phyloP scores from a whole-genome alignment of 2,329 filamentous ascomycete species.

The Hansfordia pulvinata region DNA sequence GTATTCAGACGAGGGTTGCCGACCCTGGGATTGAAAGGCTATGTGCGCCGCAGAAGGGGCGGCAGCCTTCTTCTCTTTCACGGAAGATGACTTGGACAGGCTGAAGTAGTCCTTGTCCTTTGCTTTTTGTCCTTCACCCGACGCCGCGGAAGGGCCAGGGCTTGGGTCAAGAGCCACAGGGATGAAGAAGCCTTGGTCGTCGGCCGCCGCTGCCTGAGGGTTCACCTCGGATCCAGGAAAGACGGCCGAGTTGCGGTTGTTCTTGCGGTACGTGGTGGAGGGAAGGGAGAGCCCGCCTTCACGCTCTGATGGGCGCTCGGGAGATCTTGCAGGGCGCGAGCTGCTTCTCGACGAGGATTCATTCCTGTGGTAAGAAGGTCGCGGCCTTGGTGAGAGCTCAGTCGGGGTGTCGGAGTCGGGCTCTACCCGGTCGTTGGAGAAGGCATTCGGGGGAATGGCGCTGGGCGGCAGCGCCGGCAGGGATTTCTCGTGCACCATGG shows the following conservation, averaged over 20 bases:
- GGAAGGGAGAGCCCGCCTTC: slow-evolving; percentile 57
- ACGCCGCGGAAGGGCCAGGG: slow-evolving; percentile 38
- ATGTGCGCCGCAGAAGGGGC: slow-evolving; percentile 96
- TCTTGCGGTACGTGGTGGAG: slow-evolving; percentile 63
- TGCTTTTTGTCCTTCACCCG: slow-evolving; percentile 30
- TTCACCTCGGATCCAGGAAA: slow-evolving; percentile 32
- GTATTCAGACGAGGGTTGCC: slow-evolving; percentile 47
- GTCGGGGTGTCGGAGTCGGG: slow-evolving; percentile 53
- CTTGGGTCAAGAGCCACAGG: slow-evolving; percentile 63
- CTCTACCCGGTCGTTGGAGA: slow-evolving; percentile 44
- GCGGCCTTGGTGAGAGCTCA: slow-evolving; percentile 53
- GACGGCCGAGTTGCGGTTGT: slow-evolving; percentile 61
- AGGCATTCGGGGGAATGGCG: slow-evolving; percentile 48
- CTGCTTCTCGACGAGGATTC: slow-evolving; percentile 42
- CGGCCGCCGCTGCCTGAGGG: slow-evolving; percentile 31
- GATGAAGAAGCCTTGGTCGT: slow-evolving; percentile 60
- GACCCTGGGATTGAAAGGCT: slow-evolving; percentile 75
- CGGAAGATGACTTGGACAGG: slow-evolving; percentile 24
- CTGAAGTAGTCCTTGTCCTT: slow-evolving; percentile 49
- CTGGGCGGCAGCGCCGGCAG: slow-evolving; percentile 79
- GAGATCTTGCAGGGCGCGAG: slow-evolving; percentile 37
- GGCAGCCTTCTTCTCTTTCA: too few species aligned
- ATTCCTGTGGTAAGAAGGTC: slow-evolving; percentile 32
- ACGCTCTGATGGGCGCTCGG: slow-evolving; percentile 32
- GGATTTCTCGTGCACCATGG: slow-evolving; percentile 77